Conservation (phyloP, 2,329 filamentous ascomycete genomes). For the Aureobasidium sp. region DNA sequence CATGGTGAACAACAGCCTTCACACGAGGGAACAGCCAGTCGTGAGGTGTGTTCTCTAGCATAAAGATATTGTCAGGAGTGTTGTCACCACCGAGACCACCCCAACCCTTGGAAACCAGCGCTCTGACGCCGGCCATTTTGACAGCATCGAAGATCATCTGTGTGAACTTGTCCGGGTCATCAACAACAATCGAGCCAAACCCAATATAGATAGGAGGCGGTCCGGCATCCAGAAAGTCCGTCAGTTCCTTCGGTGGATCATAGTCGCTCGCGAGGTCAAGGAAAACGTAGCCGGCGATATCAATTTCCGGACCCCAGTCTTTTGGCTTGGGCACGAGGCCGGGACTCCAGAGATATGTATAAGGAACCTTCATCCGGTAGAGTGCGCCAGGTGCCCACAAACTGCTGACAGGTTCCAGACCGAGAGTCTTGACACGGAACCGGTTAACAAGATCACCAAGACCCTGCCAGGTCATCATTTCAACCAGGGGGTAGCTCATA, state of each 20-base stretch:
- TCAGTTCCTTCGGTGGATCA: slow-evolving; percentile 28
- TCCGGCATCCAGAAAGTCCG: slow-evolving; percentile 49
- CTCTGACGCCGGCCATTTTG: slow-evolving; percentile 58
- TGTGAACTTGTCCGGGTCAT: slow-evolving; percentile 63
- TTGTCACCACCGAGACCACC: slow-evolving; percentile 58
- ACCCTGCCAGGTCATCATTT: slow-evolving; percentile 62
- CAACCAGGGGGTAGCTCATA: slow-evolving; percentile 71
- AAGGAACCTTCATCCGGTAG: slow-evolving; percentile 66
- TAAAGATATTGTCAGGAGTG: slow-evolving; percentile 58
- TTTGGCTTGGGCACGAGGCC: slow-evolving; percentile 38
- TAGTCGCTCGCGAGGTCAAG: slow-evolving; percentile 31
- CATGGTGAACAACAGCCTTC: slow-evolving; percentile 63
- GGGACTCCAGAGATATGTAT: slow-evolving; percentile 55
- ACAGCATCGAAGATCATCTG: slow-evolving; percentile 65
- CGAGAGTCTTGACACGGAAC: slow-evolving; percentile 62
- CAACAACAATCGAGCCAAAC: slow-evolving; percentile 69
- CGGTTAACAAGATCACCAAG: slow-evolving; percentile 71
- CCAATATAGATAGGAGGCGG: slow-evolving; percentile 65
- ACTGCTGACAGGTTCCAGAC: slow-evolving; percentile 66
- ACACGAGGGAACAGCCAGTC: slow-evolving; percentile 70
- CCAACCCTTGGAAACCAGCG: slow-evolving; percentile 70
- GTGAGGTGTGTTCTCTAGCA: slow-evolving; percentile 68
- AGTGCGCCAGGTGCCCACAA: slow-evolving; percentile 70
- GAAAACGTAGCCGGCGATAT: slow-evolving; percentile 31
- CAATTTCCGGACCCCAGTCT: slow-evolving; percentile 36